Conservation (phyloP, 371 early-diverging fungal species). For the Lichtheimia ramosa region DNA sequence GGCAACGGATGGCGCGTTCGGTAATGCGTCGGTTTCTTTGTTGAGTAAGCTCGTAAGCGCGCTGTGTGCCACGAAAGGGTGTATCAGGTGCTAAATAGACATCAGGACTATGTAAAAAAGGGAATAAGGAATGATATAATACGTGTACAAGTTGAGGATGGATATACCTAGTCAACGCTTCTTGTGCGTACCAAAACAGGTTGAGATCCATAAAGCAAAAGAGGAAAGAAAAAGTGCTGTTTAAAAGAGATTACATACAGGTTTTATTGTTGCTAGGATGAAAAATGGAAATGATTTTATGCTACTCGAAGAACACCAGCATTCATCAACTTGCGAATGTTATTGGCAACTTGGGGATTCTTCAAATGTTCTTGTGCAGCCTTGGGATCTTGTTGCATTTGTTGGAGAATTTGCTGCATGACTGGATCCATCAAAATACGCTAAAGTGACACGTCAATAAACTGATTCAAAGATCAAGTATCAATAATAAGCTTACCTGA, state of each 20-base stretch:
- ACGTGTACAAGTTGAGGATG: neutral
- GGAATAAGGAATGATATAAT: neutral
- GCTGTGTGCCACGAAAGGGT: neutral
- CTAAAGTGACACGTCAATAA: constrained; percentile 12
- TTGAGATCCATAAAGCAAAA: neutral
- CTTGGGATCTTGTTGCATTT: constrained; percentile 94
- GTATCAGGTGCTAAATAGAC: neutral
- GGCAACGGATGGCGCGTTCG: neutral
- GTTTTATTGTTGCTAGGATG: neutral
- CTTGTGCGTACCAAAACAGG: neutral
- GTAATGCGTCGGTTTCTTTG: neutral
- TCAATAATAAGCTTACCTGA: constrained; percentile 35
- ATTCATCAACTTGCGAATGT: constrained; percentile 89
- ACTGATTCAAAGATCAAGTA: neutral
- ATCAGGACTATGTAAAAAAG: neutral
- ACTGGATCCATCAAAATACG: constrained; percentile 89
- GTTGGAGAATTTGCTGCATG: constrained; percentile 95
- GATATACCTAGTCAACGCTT: neutral
- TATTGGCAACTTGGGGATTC: constrained; percentile 93
- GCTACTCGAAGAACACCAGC: constrained; percentile 83
- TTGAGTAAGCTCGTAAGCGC: neutral
- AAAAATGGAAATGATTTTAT: constrained; percentile 25
- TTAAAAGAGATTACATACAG: neutral
- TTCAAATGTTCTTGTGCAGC: constrained; percentile 89
- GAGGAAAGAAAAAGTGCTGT: neutral